phyloP scores from a whole-genome alignment of 1,284 basidiomycete genomes.

The Ustilago bromivora region DNA sequence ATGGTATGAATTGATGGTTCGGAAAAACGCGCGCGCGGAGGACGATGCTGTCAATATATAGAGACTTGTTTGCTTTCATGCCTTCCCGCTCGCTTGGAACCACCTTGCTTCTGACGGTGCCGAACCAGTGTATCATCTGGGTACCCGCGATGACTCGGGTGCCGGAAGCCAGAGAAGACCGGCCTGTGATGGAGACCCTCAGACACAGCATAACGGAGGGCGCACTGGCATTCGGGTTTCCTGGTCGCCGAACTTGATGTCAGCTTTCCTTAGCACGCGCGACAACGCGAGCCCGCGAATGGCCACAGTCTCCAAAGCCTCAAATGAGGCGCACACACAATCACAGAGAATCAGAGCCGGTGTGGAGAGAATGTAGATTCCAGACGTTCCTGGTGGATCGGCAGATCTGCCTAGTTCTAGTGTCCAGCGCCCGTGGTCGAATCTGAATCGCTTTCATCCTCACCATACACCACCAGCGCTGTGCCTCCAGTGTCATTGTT shows the following conservation, averaged over 20 bases:
- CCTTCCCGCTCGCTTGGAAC: background rate
- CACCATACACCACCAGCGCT: slow-evolving; percentile 66
- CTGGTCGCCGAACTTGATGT: background rate
- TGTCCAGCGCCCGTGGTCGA: slow-evolving; percentile 46
- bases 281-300: background rate
- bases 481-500: slow-evolving; percentile 35
- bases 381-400: slow-evolving; percentile 6
- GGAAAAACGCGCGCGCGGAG: background rate
- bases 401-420: slow-evolving; percentile 6
- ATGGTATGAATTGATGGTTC: too few species aligned
- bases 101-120: slow-evolving; percentile 1
- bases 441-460: slow-evolving; percentile 58
- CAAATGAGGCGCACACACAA: background rate
- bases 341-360: background rate
- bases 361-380: background rate
- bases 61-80: background rate
- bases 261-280: background rate
- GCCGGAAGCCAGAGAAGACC: too few species aligned
- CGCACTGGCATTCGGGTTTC: background rate
- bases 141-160: background rate
- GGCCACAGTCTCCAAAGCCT: too few species aligned
- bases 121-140: background rate
- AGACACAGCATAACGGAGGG: background rate
- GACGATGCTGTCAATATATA: background rate
- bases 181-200: too few species aligned